Evolutionary conservation across 306 rosid species (phyloP), one percentile per base, ranked within the genome.

Genomic region (Oemleria cerasiformis): DNA sequence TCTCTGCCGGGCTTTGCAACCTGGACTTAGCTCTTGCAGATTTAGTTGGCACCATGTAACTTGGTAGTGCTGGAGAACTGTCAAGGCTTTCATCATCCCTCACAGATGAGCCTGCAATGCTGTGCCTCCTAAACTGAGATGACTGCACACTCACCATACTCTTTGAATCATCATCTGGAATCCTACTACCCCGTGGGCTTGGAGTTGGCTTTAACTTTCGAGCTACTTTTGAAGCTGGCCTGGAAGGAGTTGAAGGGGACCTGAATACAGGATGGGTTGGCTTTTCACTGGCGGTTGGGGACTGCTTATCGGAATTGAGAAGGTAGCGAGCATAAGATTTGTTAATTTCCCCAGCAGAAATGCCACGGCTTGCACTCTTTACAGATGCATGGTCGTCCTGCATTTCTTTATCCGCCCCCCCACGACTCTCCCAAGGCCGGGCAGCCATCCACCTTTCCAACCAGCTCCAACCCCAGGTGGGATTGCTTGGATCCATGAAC

Each of bases 401-500:
- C 54, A 56, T 59, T 23, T 92, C 98, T 79, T 87, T 92, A 64
- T 89, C 92, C 40, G 68, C 38, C 55, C 39, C 47, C 75, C 81
- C 62, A 58, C 80, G 87, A 73, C 79, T 76, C 78, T 95, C 99
- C 81, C 84, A 90, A 13, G 96, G 85, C 44, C 87, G 82, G 12
- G 96, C 92, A 47, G 97, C 97, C 87, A 84, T 95, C 97, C 99
- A 95, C 73, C 99, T 83, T 75, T 95, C 99, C 69, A 90, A 81
- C 99, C 99, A 95, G 85, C 97, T 91, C 99, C 99, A 95, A 6
- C 99, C 99, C 99, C 99, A 95, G 42, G 86, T 68, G 51, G 99
- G 99, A 80, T 91, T 91, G 62, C 88, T 86, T 78, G 96, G 96
- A 84, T 95, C 99, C 92, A 86, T 89, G 84, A 95, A 95, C 88